These are phyloP conservation scores for Martiniozyma abietophila DNA, from an alignment of 805 yeast genomes.

Conservation along the genomic window DNA sequence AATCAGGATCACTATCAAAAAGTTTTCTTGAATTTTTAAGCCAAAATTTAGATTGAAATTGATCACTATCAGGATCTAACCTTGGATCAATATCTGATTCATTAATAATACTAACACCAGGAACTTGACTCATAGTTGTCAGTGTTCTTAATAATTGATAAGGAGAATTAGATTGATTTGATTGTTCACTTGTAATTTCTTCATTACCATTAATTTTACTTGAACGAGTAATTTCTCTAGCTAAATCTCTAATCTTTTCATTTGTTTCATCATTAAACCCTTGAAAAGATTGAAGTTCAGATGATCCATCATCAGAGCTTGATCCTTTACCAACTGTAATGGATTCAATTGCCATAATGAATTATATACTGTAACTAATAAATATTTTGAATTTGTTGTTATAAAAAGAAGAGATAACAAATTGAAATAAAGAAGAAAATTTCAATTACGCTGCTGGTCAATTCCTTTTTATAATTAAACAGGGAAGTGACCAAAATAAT, in stretches of 20 bases:
- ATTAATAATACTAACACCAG: constrained; percentile 35
- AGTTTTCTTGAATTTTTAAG: constrained; percentile 53
- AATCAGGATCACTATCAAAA: constrained; percentile 45
- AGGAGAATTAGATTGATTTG: too few species aligned
- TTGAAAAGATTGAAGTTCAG: constrained; percentile 16
- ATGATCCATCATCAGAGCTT: constrained; percentile 6
- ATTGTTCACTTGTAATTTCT: constrained; percentile 7
- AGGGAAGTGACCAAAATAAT: background rate
- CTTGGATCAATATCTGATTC: constrained; percentile 26
- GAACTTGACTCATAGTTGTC: constrained; percentile 43
- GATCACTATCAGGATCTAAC: constrained; percentile 51
- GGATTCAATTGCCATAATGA: constrained; percentile 12
- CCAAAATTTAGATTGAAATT: constrained; percentile 57
- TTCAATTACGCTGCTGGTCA: too few species aligned
- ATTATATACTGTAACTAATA: background rate
- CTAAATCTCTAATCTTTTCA: constrained; percentile 31
- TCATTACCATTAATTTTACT: constrained; percentile 7
- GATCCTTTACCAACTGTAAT: constrained; percentile 21
- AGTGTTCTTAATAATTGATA: constrained; percentile 26
- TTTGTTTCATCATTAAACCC: constrained; percentile 31
- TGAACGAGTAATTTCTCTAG: constrained; percentile 28
- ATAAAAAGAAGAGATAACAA: too few species aligned
- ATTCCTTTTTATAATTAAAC: too few species aligned
- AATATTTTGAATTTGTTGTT: too few species aligned
- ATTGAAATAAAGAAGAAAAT: too few species aligned